Conservation (phyloP, 2,329 filamentous ascomycete genomes). For the Pezicula rhizophila region DNA sequence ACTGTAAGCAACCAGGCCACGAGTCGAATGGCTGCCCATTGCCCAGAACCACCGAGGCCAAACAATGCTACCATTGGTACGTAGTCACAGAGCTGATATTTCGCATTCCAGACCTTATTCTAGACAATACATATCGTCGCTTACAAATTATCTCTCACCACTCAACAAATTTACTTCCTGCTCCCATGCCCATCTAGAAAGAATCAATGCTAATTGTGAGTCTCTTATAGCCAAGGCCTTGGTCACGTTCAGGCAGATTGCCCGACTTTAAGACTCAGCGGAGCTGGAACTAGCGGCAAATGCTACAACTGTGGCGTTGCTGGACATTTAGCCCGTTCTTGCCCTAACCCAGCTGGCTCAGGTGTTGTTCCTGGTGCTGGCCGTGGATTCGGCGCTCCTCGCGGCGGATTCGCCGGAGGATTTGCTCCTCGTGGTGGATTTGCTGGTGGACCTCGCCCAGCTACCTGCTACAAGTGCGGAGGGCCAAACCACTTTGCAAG, state of each 20-base stretch:
- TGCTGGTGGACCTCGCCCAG: conserved; percentile 60
- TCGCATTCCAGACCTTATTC: too few relatives aligned
- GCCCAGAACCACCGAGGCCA: conserved; percentile 93
- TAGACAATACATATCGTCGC: too few relatives aligned
- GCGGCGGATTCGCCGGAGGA: conserved; percentile 63
- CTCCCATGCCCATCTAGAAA: too few relatives aligned
- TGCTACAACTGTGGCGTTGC: conserved; percentile 96
- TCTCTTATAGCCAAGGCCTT: conserved; percentile 66
- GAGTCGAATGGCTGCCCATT: conserved; percentile 97
- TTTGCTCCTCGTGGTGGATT: conserved; percentile 68
- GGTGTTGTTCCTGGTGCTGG: conserved; percentile 42
- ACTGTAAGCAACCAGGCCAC: conserved; percentile 95
- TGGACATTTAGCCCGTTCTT: conserved; percentile 87
- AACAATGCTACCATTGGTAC: conserved; percentile 93
- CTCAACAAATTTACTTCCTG: too few relatives aligned
- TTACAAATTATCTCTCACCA: too few relatives aligned
- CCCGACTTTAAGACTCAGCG: conserved; percentile 88
- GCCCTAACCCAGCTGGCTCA: conserved; percentile 65
- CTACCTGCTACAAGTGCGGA: conserved; percentile 70
- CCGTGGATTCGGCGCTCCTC: conserved; percentile 61
- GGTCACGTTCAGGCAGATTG: conserved; percentile 98
- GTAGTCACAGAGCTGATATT: too few relatives aligned
- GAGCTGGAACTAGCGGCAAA: conserved; percentile 72
- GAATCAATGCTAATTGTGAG: too few relatives aligned
- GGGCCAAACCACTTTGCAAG: conserved; percentile 97